Evolutionary conservation across 2,329 filamentous ascomycete species (phyloP), one percentile per base, ranked within the genome.

Genomic region (Fusarium domesticum): DNA sequence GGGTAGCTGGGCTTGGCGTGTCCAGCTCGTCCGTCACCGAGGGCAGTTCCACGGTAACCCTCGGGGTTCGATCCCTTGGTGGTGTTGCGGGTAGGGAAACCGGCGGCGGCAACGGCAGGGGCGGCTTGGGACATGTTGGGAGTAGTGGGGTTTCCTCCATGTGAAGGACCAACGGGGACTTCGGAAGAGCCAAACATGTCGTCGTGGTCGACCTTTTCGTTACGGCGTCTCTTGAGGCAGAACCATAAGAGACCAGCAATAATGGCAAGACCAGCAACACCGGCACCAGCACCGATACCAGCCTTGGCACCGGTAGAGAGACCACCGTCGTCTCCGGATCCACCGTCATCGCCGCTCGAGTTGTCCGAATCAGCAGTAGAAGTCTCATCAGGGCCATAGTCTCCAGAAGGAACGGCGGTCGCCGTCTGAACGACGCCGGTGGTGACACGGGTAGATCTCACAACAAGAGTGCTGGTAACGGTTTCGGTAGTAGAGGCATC

Each of bases 221-320:
- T 56, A 49, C 63, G 58, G 46, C 68, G 62, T 43, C 59, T 56
- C 47, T 58, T 57, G 39, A 64, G 40, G 48, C 60, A 61, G 52
- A 64, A 60, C 54, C 62, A 65, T 33, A 62, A 25, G 35, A 63
- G 42, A 16, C 46, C 56, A 34, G 44, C 62, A 35, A 70, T 43
- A 42, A 68, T n/a, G 28, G 59, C 48, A 8, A 71, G 59, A 16
- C 57, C 70, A 39, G 51, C 70, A 17, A 69, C 56, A 48, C 63
- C 69, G 15, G 60, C 65, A 39, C 67, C 70, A 17, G 64, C 65
- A 41, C 70, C 70, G 30, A 73, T 73, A 42, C 70, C 70, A 34
- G 67, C 68, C 64, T 72, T 71, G 48, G 69, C 70, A 19, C 69
- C 70, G 6, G 63, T 69, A 2, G 66, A 68, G 8, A 73, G 62